Base-by-base conservation (phyloP, 139 green algal species). In the Tetradesmus lagerheimii region DNA sequence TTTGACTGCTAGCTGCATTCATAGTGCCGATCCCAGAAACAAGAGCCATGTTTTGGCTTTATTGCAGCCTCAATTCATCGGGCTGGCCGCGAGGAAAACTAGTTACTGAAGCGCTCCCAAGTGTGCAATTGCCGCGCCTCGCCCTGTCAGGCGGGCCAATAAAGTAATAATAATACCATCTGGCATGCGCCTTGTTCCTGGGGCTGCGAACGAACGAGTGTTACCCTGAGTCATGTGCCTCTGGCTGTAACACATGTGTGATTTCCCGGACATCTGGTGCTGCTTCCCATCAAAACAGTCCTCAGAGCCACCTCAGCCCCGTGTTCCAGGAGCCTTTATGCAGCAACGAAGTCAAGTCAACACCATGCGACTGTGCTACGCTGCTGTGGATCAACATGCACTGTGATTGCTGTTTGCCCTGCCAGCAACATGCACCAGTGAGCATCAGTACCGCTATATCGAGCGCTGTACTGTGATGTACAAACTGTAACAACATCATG, bases 1-100 rank as follows among this genome's bases (percentile, higher is more conserved):
- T 85, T 23, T 71, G 57, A 71, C 57, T 31, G 53, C 79, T 85
- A 85, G 50, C 29, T 39, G 23, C 79, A 85, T 85, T 85, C 79
- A 85, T 67, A 71, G 57, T 31, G 57, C 57, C 57, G 57, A 71
- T 31, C 57, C 57, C 57, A 71, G 57, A 71, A 71, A 71, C 25
- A 31, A 71, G 57, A 20, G 57, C 57, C 57, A 71, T 71, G 31
- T 71, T 31, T 71, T 31, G 57, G 57, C 57, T 71, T 71, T 71
- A 71, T 71, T 31, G 57, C 25, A 71, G 23, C 57, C 57, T 71
- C 57, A 71, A 71, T 71, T 71, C 57, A 71, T 31, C 57, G 31
- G 15, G 57, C 57, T 31, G 57, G 57, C 57, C 57, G 57, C 57
- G 57, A 71, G 1, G 8, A 4, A 31, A 71, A 71, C 23, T 71